phyloP scores from a whole-genome alignment of 106 monocot species.

The Dioscorea zingiberensis region DNA sequence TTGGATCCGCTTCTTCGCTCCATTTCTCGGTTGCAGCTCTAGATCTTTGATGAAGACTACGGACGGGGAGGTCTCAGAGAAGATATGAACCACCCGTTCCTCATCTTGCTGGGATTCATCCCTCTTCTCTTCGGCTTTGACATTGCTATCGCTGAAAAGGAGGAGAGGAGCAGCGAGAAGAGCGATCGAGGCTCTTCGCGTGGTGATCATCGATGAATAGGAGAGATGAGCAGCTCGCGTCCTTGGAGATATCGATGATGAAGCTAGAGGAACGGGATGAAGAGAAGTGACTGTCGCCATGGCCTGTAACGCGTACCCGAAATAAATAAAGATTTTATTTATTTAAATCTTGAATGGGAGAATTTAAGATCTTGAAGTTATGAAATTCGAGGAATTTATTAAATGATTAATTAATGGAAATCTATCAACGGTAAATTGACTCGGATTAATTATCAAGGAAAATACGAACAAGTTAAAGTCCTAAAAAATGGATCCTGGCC shows the following conservation, averaged over 20 bases:
- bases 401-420: too few relatives aligned
- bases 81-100: slow-evolving; percentile 35
- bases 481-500: too few relatives aligned
- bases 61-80: slow-evolving; percentile 53
- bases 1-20: slow-evolving; percentile 7
- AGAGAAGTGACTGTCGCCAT: background rate
- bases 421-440: too few relatives aligned
- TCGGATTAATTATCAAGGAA: too few relatives aligned
- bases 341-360: too few relatives aligned
- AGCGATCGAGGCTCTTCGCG: background rate
- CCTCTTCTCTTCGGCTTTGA: slow-evolving; percentile 13
- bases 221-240: background rate
- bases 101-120: slow-evolving; percentile 11
- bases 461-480: too few relatives aligned
- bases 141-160: background rate
- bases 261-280: background rate
- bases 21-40: slow-evolving; percentile 15
- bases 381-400: too few relatives aligned
- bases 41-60: slow-evolving; percentile 85
- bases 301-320: too few relatives aligned
- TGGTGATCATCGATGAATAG: background rate
- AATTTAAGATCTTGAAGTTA: too few relatives aligned
- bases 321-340: too few relatives aligned
- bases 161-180: background rate
- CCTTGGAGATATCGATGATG: background rate